Evolutionary conservation across 257 asterid genomes (phyloP), one percentile per base, ranked within the genome.

Genomic region (Rehmannia glutinosa): DNA sequence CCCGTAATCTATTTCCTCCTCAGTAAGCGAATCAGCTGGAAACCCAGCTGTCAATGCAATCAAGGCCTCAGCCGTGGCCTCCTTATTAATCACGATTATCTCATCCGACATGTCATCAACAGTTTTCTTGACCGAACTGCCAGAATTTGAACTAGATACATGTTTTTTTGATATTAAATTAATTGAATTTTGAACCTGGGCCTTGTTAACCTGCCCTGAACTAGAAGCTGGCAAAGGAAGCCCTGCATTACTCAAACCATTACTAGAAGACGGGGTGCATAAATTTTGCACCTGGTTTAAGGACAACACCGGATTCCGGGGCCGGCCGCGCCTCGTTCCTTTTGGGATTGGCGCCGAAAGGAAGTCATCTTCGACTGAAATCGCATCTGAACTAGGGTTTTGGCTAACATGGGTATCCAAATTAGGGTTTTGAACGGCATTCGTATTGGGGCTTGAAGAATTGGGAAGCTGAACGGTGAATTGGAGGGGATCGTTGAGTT

Each of bases 1-100:
- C 58, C 88, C 91, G 2, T 85, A 91, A 42, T 90, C 95, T 36
- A 88, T 86, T 69, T 93, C 99, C 81, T 90, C 99, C 0, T 88
- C 96, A 6, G 93, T 93, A 1, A 93, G 84, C 5, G 86, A 83
- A 77, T 93, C 99, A 12, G 96, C 97, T 2, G 97, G 99, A 70
- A 93, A 93, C 2, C 99, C 97, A 2, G 92, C 86, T 1, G 92
- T 82, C 52, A 93, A 78, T 4, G 99, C 99, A 61, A 82, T 86
- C 75, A 85, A 81, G 1, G 99, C 99, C 80, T 93, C 97, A 1
- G 87, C 71, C 0, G 94, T 88, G 43, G 95, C 94, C 43, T 88
- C 96, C 75, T 82, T 88, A 42, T 88, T 93, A 68, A 93, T 90
- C 68, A 93, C 97, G 39, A 93, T 90, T 57, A 93, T 93, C 79